A percentile compares a stretch with the other conserved stretches of the same genome.
Evolutionary conservation across 306 rosid genomes (phyloP).

Genomic region (Malus fusca): DNA sequence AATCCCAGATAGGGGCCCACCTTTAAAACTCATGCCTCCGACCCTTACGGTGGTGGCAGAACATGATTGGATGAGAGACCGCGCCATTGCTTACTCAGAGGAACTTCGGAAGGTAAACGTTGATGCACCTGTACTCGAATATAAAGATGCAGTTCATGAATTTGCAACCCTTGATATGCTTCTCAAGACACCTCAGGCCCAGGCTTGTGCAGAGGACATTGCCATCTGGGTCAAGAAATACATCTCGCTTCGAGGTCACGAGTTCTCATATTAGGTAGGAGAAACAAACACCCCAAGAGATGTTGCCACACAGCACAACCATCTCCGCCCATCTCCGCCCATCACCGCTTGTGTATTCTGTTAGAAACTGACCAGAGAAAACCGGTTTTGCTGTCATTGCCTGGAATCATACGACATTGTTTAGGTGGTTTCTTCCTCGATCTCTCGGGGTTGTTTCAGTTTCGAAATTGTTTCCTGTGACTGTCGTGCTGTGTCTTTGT

Average conservation of each 20-base stretch:
- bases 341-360: constrained; percentile 8
- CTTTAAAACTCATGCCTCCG: constrained; percentile 86
- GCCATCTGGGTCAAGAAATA: constrained; percentile 95
- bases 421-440: constrained; percentile 16
- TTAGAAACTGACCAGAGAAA: constrained; percentile 14
- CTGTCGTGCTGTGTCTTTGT: constrained; percentile 35
- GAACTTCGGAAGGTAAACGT: constrained; percentile 87
- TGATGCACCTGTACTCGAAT: constrained; percentile 84
- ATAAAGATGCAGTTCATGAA: constrained; percentile 91
- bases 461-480: not conserved
- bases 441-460: constrained; percentile 9
- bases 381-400: constrained; percentile 13
- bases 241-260: constrained; percentile 87
- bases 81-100: constrained; percentile 95
- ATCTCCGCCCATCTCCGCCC: constrained; percentile 1
- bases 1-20: constrained; percentile 58
- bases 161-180: constrained; percentile 90
- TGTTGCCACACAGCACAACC: constrained; percentile 15
- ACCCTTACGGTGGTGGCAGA: constrained; percentile 91
- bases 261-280: constrained; percentile 72
- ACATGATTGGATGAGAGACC: constrained; percentile 97
- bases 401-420: constrained; percentile 7
- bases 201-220: constrained; percentile 85
- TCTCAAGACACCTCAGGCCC: constrained; percentile 87
- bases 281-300: constrained; percentile 5